Conservation (phyloP, 192 early-diverging fungal genomes). For the Umbelopsis sp. region DNA sequence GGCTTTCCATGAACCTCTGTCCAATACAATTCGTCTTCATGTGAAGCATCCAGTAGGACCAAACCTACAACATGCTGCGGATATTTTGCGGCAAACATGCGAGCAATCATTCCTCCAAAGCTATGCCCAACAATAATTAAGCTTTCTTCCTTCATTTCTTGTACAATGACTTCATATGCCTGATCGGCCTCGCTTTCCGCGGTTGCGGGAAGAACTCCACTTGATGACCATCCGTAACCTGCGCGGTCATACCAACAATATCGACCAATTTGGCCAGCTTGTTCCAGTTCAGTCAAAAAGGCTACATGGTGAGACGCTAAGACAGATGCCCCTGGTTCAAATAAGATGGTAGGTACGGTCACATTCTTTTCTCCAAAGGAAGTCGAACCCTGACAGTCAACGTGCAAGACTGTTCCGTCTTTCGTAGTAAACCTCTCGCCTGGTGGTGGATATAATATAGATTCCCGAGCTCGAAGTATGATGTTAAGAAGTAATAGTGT, state of each 20-base stretch:
- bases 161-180: constrained; percentile 11
- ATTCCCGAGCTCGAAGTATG: constrained; percentile 10
- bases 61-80: constrained; percentile 11
- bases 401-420: constrained; percentile 13
- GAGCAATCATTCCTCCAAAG: constrained; percentile 23
- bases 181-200: constrained; percentile 1
- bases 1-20: neutral
- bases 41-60: constrained; percentile 13
- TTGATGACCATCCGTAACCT: constrained; percentile 21
- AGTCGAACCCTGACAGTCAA: constrained; percentile 11
- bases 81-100: constrained; percentile 16
- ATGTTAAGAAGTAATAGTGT: neutral
- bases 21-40: constrained; percentile 11
- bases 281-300: neutral
- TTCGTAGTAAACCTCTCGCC: neutral
- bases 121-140: constrained; percentile 10
- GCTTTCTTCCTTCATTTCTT: neutral
- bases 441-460: constrained; percentile 11
- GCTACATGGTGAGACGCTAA: constrained; percentile 6
- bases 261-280: constrained; percentile 21
- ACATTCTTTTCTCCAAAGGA: neutral
- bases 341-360: neutral
- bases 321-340: constrained; percentile 19
- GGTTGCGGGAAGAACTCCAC: constrained; percentile 13
- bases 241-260: constrained; percentile 25